Base-by-base conservation (phyloP, 163 green algal species). In the Scenedesmus sp. region DNA sequence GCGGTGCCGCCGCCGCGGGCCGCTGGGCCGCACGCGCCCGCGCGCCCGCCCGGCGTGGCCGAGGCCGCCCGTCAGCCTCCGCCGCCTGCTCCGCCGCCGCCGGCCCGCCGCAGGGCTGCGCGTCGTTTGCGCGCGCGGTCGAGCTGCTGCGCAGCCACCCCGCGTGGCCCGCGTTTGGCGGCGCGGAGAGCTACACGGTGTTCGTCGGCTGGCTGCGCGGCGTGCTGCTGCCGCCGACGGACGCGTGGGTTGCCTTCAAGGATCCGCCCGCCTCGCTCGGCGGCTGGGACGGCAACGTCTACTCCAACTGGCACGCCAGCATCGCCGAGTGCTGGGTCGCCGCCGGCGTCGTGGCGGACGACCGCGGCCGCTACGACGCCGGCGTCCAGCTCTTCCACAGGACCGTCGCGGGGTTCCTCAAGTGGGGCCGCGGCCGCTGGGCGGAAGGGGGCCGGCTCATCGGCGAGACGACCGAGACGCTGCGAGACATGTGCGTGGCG, bases 401-500 rank as follows among this genome's bases (percentile, higher is more conserved):
- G 10, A 79, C 71, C 2, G 6, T 70, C 5, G 9, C 24, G 9
- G 57, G 50, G 14, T 79, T 70, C 26, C 42, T 71, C 39, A 69
- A 70, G n/a, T 79, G 71, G 71, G 71, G 71, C 56, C 39, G 39
- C 6, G 74, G 74, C 5, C 6, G 0, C 11, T 58, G 34, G 6
- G 31, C 31, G 2, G 65, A 42, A 10, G 31, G 48, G 1, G 56
- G 56, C 4, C 60, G 74, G 3, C 28, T 74, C 14, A 34, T 66
- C 4, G 74, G 74, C 0, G 74, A 81, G 29, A n/a, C 22, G 15
- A 69, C 29, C 0, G 74, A 81, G 28, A 81, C 74, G 5, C 48
- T 81, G 10, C 11, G 72, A 18, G 74, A 81, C 74, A 67, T 81
- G n/a, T n/a, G n/a, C n/a, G n/a, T n/a, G n/a, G n/a, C n/a, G n/a